phyloP scores from a whole-genome alignment of 345 rosid species.

The Clausena lansium region DNA sequence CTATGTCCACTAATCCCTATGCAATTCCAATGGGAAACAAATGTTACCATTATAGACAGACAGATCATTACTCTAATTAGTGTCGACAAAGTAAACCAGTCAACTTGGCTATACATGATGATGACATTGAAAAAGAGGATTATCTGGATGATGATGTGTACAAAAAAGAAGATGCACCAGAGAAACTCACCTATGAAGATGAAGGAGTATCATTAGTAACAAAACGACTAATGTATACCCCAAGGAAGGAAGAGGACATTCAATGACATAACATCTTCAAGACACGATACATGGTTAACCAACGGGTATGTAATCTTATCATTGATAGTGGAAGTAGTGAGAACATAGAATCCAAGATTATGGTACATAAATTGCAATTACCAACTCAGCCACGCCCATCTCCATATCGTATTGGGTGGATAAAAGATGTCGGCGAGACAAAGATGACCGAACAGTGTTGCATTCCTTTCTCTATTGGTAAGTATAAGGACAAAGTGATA shows the following conservation, averaged over 20 bases:
- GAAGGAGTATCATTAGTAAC: too few relatives aligned
- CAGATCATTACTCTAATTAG: too few relatives aligned
- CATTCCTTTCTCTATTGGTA: neutral
- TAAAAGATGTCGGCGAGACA: neutral
- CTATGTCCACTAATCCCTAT: too few relatives aligned
- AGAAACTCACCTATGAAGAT: too few relatives aligned
- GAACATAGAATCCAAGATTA: neutral
- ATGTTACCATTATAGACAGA: too few relatives aligned
- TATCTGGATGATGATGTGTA: too few relatives aligned
- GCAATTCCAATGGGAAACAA: too few relatives aligned
- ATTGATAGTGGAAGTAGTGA: neutral
- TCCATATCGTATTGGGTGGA: neutral
- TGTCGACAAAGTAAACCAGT: too few relatives aligned
- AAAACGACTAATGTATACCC: fast-evolving
- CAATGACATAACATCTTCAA: too few relatives aligned
- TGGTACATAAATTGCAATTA: neutral
- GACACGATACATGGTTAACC: neutral
- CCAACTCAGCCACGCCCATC: neutral
- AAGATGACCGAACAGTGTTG: neutral
- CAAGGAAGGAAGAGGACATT: neutral
- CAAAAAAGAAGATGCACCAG: too few relatives aligned
- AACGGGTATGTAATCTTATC: neutral
- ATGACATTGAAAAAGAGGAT: too few relatives aligned
- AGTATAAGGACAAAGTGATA: neutral
- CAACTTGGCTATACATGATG: too few relatives aligned